Conservation (phyloP, 139 green algal species). For the Micromonas commoda region DNA sequence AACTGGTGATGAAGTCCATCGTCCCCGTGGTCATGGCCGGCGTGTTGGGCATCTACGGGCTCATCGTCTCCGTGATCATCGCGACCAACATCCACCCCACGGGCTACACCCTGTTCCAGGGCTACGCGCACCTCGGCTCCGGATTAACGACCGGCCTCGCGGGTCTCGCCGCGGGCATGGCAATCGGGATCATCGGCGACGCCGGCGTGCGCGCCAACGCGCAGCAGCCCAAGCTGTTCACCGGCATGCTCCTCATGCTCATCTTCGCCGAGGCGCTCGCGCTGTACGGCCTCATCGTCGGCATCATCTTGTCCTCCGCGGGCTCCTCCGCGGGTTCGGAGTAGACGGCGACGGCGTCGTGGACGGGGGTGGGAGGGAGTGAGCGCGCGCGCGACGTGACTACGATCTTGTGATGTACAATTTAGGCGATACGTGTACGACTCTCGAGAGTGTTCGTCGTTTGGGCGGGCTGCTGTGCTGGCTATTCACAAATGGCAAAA, state of each 20-base stretch:
- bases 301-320: slow-evolving; percentile 77
- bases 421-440: no score
- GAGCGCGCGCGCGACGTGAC: no score
- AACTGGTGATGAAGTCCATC: slow-evolving; percentile 99
- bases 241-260: slow-evolving; percentile 99
- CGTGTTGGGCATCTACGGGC: slow-evolving; percentile 98
- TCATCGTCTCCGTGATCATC: slow-evolving; percentile 99
- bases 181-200: slow-evolving; percentile 98
- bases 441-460: no score
- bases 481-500: no score
- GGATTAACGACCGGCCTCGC: slow-evolving; percentile 91
- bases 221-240: slow-evolving; percentile 99
- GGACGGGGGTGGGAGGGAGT: no score
- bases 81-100: slow-evolving; percentile 39
- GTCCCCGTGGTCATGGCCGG: slow-evolving; percentile 98
- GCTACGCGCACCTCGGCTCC: slow-evolving; percentile 92
- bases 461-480: no score
- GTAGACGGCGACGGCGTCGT: no score
- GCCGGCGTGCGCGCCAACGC: slow-evolving; percentile 96
- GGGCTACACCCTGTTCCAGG: slow-evolving; percentile 93
- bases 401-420: no score
- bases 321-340: background rate
- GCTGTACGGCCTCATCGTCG: slow-evolving; percentile 96
- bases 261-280: slow-evolving; percentile 99
- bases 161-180: slow-evolving; percentile 92